These are phyloP conservation scores for Plasmodium billcollinsi DNA, from an alignment of 169 alveolate genomes.

Conservation along the genomic window DNA sequence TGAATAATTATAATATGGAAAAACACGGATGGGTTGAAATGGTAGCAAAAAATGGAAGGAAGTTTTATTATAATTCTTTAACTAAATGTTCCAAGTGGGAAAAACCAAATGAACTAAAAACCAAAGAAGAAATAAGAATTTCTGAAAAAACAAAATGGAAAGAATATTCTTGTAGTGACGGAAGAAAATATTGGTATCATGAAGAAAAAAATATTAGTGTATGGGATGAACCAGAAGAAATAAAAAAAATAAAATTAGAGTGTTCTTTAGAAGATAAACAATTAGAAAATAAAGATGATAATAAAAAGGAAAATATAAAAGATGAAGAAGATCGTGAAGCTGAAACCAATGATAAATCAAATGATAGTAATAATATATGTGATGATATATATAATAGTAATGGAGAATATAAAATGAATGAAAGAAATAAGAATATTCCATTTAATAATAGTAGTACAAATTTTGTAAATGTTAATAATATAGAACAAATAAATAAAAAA, in stretches of 20 bases:
- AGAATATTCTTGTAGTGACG: constrained; percentile 74
- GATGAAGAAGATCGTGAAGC: constrained; percentile 3
- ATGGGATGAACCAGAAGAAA: constrained; percentile 84
- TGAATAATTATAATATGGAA: constrained; percentile 26
- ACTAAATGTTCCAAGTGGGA: constrained; percentile 89
- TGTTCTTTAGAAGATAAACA: constrained; percentile 49
- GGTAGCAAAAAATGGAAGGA: constrained; percentile 88
- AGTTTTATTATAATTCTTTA: constrained; percentile 83
- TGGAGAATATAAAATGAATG: background rate
- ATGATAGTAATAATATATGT: background rate
- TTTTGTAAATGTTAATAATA: constrained; percentile 1
- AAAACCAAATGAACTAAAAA: constrained; percentile 87
- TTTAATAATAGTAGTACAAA: background rate
- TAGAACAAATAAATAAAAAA: constrained; percentile 34
- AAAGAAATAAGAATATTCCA: background rate
- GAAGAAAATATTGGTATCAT: constrained; percentile 72
- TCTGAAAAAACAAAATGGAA: constrained; percentile 82
- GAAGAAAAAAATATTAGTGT: constrained; percentile 70
- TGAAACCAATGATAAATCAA: background rate
- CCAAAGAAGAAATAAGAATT: constrained; percentile 74
- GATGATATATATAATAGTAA: background rate
- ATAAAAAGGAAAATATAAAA: constrained; percentile 8
- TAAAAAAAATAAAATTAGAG: constrained; percentile 75
- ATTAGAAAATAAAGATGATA: constrained; percentile 1
- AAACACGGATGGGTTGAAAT: constrained; percentile 85